These are phyloP conservation scores for Hypoxylon sp. DNA, from an alignment of 2,329 filamentous ascomycete genomes.

Conservation along the genomic window DNA sequence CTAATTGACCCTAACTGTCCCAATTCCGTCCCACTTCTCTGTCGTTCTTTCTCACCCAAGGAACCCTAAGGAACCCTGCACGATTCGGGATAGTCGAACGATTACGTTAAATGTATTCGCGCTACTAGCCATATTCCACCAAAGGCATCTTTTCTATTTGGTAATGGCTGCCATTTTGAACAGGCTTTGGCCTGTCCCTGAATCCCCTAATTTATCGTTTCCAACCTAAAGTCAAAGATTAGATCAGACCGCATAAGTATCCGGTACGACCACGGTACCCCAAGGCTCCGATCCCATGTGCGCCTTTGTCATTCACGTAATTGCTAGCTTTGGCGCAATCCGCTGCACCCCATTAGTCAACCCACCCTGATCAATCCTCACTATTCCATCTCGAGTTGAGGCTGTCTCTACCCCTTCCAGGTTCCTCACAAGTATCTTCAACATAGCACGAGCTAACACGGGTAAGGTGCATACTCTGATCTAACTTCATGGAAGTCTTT, in stretches of 20 bases:
- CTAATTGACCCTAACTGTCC: slow-evolving; percentile 26
- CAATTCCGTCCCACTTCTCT: slow-evolving; percentile 34
- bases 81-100: slow-evolving; percentile 54
- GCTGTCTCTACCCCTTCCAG: slow-evolving; percentile 37
- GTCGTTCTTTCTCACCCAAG: slow-evolving; percentile 20
- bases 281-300: slow-evolving; percentile 20
- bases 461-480: slow-evolving; percentile 45
- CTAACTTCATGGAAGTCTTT: slow-evolving; percentile 41
- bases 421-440: slow-evolving; percentile 44
- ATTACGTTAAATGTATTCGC: slow-evolving; percentile 66
- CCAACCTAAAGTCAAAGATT: slow-evolving; percentile 37
- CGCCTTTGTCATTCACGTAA: slow-evolving; percentile 27
- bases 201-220: slow-evolving; percentile 39
- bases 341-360: slow-evolving; percentile 28
- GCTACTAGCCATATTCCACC: slow-evolving; percentile 53
- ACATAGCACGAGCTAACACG: slow-evolving; percentile 39
- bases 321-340: neutral
- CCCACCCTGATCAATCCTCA: neutral
- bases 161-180: slow-evolving; percentile 59
- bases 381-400: slow-evolving; percentile 36
- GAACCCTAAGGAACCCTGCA: slow-evolving; percentile 39
- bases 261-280: slow-evolving; percentile 22
- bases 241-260: slow-evolving; percentile 44
- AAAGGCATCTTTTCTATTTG: slow-evolving; percentile 61
- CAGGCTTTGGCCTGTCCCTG: slow-evolving; percentile 42